phyloP scores from a whole-genome alignment of 1,139 yeast genomes.

The Pichiaceae sp. region DNA sequence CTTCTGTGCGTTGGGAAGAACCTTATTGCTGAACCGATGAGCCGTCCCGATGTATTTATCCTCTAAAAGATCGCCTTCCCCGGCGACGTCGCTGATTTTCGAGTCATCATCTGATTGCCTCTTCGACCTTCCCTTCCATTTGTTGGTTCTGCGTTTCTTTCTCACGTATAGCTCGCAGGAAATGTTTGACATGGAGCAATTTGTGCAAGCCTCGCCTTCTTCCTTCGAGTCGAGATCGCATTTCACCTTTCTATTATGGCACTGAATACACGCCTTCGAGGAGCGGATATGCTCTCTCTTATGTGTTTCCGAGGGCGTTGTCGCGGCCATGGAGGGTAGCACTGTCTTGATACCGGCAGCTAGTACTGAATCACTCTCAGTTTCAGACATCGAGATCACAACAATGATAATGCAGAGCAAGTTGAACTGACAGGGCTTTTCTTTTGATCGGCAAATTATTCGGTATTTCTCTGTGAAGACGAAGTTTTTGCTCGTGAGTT shows the following conservation, averaged over 20 bases:
- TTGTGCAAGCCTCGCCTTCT: slow-evolving; percentile 35
- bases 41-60: no score
- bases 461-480: no score
- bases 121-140: not conserved
- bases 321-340: not conserved
- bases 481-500: no score
- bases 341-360: no score
- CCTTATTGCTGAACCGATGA: not conserved
- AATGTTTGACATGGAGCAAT: slow-evolving; percentile 45
- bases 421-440: no score
- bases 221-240: slow-evolving; percentile 42
- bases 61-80: no score
- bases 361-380: no score
- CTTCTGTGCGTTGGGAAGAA: slow-evolving; percentile 9
- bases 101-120: no score
- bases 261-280: slow-evolving; percentile 43
- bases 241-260: slow-evolving; percentile 46
- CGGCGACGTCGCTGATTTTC: no score
- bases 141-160: slow-evolving; percentile 18
- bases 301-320: not conserved
- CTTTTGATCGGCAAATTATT: no score
- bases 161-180: slow-evolving; percentile 43
- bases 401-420: no score
- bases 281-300: slow-evolving; percentile 38
- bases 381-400: no score